Evolutionary conservation across 2,329 filamentous ascomycete genomes (phyloP).

Genomic region (Polychaeton citri): DNA sequence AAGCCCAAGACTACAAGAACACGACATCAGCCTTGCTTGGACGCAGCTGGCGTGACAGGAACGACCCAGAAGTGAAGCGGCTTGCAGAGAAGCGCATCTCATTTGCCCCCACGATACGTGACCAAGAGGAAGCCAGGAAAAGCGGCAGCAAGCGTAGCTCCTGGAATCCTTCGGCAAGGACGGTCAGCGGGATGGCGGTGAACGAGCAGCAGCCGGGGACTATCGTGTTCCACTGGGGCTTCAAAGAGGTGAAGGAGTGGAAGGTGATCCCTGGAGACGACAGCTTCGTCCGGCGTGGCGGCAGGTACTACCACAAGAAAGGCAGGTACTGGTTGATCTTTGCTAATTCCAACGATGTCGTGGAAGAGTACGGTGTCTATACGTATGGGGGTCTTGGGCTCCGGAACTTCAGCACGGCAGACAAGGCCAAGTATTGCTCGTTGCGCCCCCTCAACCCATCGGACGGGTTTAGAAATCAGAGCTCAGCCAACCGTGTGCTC

Average conservation of each 20-base stretch:
- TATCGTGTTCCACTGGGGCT: background rate
- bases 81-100: background rate
- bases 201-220: background rate
- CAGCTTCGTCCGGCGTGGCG: background rate
- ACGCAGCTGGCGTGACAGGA: background rate
- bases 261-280: background rate
- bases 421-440: background rate
- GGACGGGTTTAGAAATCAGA: background rate
- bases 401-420: background rate
- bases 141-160: background rate
- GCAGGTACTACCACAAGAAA: background rate
- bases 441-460: background rate
- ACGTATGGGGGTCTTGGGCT: background rate
- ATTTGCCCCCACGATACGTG: background rate
- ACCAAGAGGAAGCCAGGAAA: background rate
- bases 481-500: background rate
- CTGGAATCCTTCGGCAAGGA: background rate
- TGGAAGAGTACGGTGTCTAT: background rate
- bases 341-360: background rate
- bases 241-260: background rate
- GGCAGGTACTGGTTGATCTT: background rate
- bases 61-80: background rate
- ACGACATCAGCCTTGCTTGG: background rate
- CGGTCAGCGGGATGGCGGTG: background rate
- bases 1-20: background rate